phyloP scores from a whole-genome alignment of 2,329 filamentous ascomycete species.

The Tothia fuscella region DNA sequence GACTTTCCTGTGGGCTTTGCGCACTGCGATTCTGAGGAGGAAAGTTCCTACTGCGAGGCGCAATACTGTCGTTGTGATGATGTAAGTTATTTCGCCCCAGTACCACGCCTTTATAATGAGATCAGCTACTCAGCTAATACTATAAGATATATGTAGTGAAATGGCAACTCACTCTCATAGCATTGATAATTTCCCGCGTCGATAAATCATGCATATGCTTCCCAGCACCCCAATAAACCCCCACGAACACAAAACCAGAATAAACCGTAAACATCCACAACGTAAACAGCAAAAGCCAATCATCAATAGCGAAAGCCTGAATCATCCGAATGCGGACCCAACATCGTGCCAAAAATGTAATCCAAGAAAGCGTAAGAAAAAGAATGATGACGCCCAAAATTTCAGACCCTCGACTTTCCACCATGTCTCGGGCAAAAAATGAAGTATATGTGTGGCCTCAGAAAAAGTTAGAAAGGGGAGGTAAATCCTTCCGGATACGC shows the following conservation, averaged over 20 bases:
- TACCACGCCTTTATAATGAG: slow-evolving; percentile 9
- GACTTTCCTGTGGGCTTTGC: slow-evolving; percentile 2
- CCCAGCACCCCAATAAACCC: slow-evolving; percentile 1
- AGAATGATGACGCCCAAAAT: background rate
- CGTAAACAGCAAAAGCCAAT: slow-evolving; percentile 9
- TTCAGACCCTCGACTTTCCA: slow-evolving; percentile 3
- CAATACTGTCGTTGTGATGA: slow-evolving; percentile 4
- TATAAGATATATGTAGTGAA: too few species aligned
- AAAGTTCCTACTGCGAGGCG: slow-evolving; percentile 7
- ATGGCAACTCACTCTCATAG: slow-evolving; percentile 7
- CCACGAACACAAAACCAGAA: background rate
- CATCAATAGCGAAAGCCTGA: slow-evolving; percentile 9
- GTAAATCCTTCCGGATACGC: too few species aligned
- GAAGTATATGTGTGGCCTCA: too few species aligned
- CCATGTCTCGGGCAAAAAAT: too few species aligned
- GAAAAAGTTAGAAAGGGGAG: too few species aligned
- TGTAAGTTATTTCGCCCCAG: slow-evolving; percentile 9
- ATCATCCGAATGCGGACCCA: slow-evolving; percentile 9
- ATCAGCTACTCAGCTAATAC: too few species aligned
- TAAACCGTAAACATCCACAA: slow-evolving; percentile 6
- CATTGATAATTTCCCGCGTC: background rate
- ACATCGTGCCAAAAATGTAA: slow-evolving; percentile 2
- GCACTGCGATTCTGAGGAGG: slow-evolving; percentile 8
- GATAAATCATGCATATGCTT: slow-evolving; percentile 1
- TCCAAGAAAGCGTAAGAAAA: slow-evolving; percentile 4